Base-by-base conservation (phyloP, 2,329 filamentous ascomycete species). In the Epicoccum nigrum region DNA sequence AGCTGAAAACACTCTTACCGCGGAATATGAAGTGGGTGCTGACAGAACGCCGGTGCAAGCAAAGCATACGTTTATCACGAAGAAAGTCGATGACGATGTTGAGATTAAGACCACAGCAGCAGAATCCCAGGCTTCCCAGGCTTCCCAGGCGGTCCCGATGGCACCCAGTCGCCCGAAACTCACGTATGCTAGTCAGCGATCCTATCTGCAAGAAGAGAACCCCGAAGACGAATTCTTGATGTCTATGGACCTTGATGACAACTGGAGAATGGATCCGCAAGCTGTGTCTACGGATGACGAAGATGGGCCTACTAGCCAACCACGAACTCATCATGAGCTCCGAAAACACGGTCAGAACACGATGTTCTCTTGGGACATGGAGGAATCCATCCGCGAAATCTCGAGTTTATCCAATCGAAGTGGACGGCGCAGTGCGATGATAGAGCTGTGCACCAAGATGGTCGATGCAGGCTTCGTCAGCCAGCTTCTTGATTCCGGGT, bases 401-500 rank as follows among this genome's bases (percentile, higher is more conserved):
- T 77, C 82, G 51, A 77, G 79, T 53, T 64, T 71, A 21, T 69
- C 69, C 9, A 59, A 53, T 3, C 74, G 73, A 28, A 76, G 78
- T 13, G 64, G 71, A 13, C 76, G 78, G 52, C 77, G 83, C 34
- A 82, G 75, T 61, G 79, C 80, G 2, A 74, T 86, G 53, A 69
- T 83, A 31, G 82, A 85, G 45, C 69, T 86, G n/a, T 78, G 79
- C 43, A 70, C 68, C 20, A 84, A 82, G 58, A 71, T 86, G 49
- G 59, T 74, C 3, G 79, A 86, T 41, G 85, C 86, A 62, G 78
- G 77, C 1, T 92, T 89, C 61, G 77, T 84, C 21, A 78, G 80
- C 15, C 86, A 89, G 55, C 92, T 96, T 62, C 81, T 88, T 16
- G 86, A 92, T 55, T 86, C 90, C 59, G 84, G 85, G 6, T 84